A percentile compares a stretch with the other conserved stretches of the same genome.
These are phyloP conservation scores for Beta macrorhiza DNA, from an alignment of 179 eudicot species.

Conservation along the genomic window DNA sequence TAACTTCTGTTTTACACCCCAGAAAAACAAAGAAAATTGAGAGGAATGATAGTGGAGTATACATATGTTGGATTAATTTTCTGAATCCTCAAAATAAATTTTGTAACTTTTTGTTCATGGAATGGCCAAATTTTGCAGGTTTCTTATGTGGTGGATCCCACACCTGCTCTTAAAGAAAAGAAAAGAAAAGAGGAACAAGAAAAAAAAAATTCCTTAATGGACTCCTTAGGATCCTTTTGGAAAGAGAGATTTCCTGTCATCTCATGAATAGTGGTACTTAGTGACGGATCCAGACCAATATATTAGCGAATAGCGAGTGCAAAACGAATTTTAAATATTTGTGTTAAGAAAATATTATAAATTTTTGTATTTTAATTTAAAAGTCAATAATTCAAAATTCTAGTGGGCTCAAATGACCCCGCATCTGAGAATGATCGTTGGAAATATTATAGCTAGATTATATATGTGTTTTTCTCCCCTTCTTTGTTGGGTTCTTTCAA, in stretches of 20 bases:
- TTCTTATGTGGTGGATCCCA: neutral
- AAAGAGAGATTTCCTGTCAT: constrained; percentile 12
- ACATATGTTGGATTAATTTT: neutral
- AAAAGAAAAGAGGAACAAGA: neutral
- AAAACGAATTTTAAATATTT: no score
- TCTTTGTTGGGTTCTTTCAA: neutral
- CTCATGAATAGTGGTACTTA: neutral
- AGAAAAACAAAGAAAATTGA: neutral
- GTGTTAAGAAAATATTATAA: no score
- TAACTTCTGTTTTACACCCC: neutral
- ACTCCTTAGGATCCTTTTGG: neutral
- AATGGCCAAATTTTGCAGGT: neutral
- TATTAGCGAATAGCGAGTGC: no score
- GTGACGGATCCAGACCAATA: no score
- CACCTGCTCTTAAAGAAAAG: neutral
- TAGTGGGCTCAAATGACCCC: no score
- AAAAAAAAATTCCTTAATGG: neutral
- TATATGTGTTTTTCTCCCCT: constrained; percentile 1
- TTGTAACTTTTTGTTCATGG: neutral
- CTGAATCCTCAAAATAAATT: neutral
- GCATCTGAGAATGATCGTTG: neutral
- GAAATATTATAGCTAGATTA: neutral
- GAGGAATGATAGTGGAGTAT: neutral
- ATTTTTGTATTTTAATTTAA: no score
- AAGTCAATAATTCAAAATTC: no score